Percentiles rank a stretch among this genome's conserved stretches.
phyloP scores from a whole-genome alignment of 139 green algal species.

The Ettlia oleoabundans region DNA sequence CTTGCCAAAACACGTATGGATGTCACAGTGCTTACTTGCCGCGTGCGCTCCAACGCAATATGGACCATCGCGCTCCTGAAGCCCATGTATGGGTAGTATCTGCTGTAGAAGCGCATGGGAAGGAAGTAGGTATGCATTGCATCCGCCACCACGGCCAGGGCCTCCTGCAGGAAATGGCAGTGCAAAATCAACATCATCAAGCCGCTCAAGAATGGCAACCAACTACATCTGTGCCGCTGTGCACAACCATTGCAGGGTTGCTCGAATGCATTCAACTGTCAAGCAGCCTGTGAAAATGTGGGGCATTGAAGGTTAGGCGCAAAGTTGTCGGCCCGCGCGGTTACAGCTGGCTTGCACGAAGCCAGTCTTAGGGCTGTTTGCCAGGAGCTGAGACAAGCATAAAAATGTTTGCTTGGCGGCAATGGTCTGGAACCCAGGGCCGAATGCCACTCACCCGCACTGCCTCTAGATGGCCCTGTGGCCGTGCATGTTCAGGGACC shows the following conservation, averaged over 20 bases:
- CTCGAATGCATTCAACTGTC: no score
- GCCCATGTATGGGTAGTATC: slow-evolving; percentile 55
- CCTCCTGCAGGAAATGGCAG: slow-evolving; percentile 21
- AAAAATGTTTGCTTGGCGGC: neutral
- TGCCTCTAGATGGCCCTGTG: slow-evolving; percentile 6
- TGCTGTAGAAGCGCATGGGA: slow-evolving; percentile 61
- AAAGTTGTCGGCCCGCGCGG: no score
- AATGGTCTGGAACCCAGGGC: neutral
- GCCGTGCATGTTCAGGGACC: slow-evolving; percentile 29
- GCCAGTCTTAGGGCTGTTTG: no score
- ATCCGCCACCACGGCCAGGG: slow-evolving; percentile 4
- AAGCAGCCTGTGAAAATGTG: no score
- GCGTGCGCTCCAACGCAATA: slow-evolving; percentile 45
- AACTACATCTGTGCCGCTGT: no score
- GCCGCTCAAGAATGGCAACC: neutral
- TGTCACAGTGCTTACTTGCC: neutral
- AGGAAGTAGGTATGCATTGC: slow-evolving; percentile 60
- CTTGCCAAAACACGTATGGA: neutral
- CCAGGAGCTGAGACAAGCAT: no score
- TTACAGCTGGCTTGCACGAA: no score
- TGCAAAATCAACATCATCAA: neutral
- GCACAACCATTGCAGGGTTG: no score
- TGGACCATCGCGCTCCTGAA: slow-evolving; percentile 56
- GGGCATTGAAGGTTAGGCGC: no score
- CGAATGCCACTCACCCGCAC: slow-evolving; percentile 11